Evolutionary conservation across 148 eudicot genomes (phyloP), one percentile per base, ranked within the genome.

Genomic region (Persicaria tinctoria): DNA sequence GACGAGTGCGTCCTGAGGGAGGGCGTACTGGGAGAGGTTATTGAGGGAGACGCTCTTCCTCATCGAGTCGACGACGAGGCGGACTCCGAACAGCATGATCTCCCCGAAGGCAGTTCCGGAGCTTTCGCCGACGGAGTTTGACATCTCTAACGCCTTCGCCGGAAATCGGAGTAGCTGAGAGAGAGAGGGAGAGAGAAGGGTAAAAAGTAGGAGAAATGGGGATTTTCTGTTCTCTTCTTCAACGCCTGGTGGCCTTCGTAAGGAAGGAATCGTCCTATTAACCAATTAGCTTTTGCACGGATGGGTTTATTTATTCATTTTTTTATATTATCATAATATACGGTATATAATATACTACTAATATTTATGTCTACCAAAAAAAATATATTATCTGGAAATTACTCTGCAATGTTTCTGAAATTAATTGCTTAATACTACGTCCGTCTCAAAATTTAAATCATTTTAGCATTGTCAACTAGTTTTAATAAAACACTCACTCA

Each of bases 11-110:
- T 71, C 74, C 47, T 41, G 48, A 66, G 70, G 70, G 18, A 4
- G 70, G 14, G 70, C 47, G 55, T 46, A 71, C 44, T 71, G 74
- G 6, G 74, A 71, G 6, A 71, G 74, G 20, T 71, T 71, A 38
- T 47, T 71, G 2, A 71, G 51, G 17, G 74, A 71, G 8, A 50
- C 74, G 55, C 74, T 71, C 38, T 71, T 71, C 14, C 74, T 47
- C 32, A 71, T 46, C 16, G 74, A 71, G 41, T 71, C 55, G 54
- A 71, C 51, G 5, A 47, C 55, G 74, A 71, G 27, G 54, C 51
- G 55, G 41, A 71, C 74, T 1, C 74, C 74, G 54, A 71, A 71
- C 12, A 71, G 74, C 74, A 71, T 71, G 74, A 71, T 66, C 46
- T 66, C 70, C 4, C 18, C 46, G 14, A 48, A 5, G 47, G 48